These are phyloP conservation scores for Tillandsia leiboldiana DNA, from an alignment of 176 grass and related monocot species.

Conservation along the genomic window DNA sequence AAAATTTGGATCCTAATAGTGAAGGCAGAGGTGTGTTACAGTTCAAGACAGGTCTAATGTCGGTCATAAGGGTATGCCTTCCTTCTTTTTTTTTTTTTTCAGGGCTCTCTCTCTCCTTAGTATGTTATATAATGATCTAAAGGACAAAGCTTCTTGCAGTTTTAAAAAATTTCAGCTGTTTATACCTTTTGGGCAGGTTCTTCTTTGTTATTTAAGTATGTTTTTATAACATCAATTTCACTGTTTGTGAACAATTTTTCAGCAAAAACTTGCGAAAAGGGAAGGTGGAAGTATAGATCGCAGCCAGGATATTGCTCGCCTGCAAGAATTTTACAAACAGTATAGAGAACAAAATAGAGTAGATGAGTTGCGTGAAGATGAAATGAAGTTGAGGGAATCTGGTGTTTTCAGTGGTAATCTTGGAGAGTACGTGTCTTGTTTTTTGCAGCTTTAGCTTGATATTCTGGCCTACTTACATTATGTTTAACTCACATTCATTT, in stretches of 20 bases:
- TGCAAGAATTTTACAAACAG: constrained; percentile 91
- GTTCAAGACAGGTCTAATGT: constrained; percentile 95
- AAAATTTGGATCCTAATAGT: constrained; percentile 76
- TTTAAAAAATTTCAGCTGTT: too few relatives aligned
- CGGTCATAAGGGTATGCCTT: constrained; percentile 68
- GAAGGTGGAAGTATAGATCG: constrained; percentile 64
- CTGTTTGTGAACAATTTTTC: constrained; percentile 21
- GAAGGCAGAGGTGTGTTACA: constrained; percentile 91
- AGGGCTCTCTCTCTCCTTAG: not conserved
- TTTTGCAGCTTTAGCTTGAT: not conserved
- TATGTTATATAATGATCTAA: too few relatives aligned
- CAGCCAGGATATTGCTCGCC: constrained; percentile 63
- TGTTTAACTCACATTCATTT: constrained; percentile 4
- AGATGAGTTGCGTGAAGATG: constrained; percentile 81
- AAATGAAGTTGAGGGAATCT: constrained; percentile 89
- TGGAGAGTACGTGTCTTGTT: constrained; percentile 51
- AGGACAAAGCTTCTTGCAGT: too few relatives aligned
- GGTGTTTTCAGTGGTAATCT: constrained; percentile 70
- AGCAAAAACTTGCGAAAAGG: constrained; percentile 88
- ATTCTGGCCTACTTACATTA: not conserved
- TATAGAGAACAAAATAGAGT: constrained; percentile 87
- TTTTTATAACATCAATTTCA: constrained; percentile 7
- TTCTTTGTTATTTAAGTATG: constrained; percentile 3
- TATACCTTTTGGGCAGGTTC: not conserved
- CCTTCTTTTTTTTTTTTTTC: constrained; percentile 6